Conservation (phyloP, 1,139 yeast genomes). For the Saccharomyces hybrid region DNA sequence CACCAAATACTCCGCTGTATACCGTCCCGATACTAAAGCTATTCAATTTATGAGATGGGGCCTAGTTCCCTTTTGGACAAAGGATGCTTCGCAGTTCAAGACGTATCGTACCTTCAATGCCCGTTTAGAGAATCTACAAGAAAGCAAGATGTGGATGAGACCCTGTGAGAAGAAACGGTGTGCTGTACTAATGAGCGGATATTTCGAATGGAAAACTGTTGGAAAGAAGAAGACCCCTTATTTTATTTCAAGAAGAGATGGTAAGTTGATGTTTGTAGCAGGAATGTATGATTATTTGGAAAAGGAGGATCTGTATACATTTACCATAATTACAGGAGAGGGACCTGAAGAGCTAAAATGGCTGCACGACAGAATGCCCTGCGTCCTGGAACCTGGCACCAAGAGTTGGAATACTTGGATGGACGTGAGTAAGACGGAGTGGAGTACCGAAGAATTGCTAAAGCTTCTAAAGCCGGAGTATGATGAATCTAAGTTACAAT, state of each 20-base stretch:
- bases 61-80: constrained; percentile 46
- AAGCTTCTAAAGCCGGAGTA: constrained; percentile 37
- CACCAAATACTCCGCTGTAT: constrained; percentile 41
- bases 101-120: constrained; percentile 53
- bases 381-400: constrained; percentile 52
- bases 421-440: constrained; percentile 32
- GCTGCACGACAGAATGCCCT: constrained; percentile 75
- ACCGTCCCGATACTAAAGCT: constrained; percentile 23
- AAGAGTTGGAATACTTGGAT: constrained; percentile 58
- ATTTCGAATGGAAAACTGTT: constrained; percentile 63
- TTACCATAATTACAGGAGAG: constrained; percentile 65
- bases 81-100: constrained; percentile 31
- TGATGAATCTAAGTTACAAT: constrained; percentile 37
- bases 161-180: constrained; percentile 38
- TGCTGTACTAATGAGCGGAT: constrained; percentile 72
- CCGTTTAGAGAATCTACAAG: constrained; percentile 46
- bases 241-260: constrained; percentile 48
- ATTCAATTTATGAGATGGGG: constrained; percentile 54
- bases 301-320: constrained; percentile 38
- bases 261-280: constrained; percentile 55
- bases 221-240: constrained; percentile 48
- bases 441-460: constrained; percentile 36
- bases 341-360: constrained; percentile 55
- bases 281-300: constrained; percentile 47
- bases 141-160: constrained; percentile 42